Evolutionary conservation across 192 early-diverging fungal species (phyloP).

Genomic region (Podila minutissima): DNA sequence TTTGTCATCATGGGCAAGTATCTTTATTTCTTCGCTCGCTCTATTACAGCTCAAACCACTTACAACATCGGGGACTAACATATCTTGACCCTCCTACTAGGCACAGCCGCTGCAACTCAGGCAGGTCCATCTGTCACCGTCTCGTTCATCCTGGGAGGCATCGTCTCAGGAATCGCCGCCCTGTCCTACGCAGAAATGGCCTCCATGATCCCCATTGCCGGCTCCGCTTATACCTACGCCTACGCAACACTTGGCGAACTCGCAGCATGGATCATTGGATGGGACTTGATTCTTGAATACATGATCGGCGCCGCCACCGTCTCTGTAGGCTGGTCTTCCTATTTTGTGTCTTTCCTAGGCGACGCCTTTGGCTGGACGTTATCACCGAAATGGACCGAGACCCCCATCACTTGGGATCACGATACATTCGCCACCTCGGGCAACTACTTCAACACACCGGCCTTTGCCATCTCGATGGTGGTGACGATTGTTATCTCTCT

Average conservation of each 20-base stretch:
- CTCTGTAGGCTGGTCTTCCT: conserved; percentile 85
- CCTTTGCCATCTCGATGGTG: conserved; percentile 70
- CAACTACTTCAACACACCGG: conserved; percentile 79
- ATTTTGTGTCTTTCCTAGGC: conserved; percentile 75
- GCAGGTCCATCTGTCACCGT: conserved; percentile 88
- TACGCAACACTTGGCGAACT: conserved; percentile 91
- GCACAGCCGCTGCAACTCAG: conserved; percentile 75
- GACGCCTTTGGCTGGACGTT: conserved; percentile 69
- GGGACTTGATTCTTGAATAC: conserved; percentile 92
- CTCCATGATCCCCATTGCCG: conserved; percentile 86
- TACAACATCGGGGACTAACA: background rate
- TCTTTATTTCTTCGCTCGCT: background rate
- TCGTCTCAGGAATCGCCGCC: conserved; percentile 77
- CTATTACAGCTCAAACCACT: no score
- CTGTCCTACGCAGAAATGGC: conserved; percentile 91
- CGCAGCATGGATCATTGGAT: conserved; percentile 90
- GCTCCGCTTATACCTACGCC: conserved; percentile 88
- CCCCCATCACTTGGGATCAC: conserved; percentile 72
- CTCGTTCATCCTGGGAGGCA: conserved; percentile 82
- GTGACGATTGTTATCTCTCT: conserved; percentile 73
- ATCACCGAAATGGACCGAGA: conserved; percentile 65
- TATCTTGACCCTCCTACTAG: conserved; percentile 25
- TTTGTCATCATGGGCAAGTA: conserved; percentile 45
- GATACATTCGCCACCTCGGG: conserved; percentile 49
- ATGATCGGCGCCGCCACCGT: conserved; percentile 86